phyloP scores from a whole-genome alignment of 371 early-diverging fungal genomes.

The Syncephalastrum sp. region DNA sequence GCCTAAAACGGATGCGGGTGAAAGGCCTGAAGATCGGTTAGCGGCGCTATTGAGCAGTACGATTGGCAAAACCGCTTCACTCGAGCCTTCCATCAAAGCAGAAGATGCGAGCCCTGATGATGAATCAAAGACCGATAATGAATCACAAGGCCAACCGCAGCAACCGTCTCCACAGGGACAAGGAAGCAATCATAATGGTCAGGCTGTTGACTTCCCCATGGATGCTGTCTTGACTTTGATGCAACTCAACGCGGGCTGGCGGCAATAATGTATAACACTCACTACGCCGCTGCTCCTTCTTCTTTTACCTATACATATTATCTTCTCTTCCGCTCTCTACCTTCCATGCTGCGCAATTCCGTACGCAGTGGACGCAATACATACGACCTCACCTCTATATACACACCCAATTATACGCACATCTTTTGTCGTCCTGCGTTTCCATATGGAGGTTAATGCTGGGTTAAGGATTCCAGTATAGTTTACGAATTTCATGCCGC shows the following conservation, averaged over 20 bases:
- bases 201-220: constrained; percentile 54
- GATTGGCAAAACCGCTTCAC: constrained; percentile 5
- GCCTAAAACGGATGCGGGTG: not conserved
- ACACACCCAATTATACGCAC: no score
- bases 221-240: constrained; percentile 65
- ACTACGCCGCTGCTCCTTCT: no score
- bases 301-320: no score
- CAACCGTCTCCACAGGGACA: constrained; percentile 14
- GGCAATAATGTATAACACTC: constrained; percentile 29
- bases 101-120: constrained; percentile 6
- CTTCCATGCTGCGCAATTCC: no score
- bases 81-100: constrained; percentile 3
- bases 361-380: no score
- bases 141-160: constrained; percentile 3
- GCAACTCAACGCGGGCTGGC: constrained; percentile 65
- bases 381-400: no score
- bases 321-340: no score
- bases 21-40: constrained; percentile 13
- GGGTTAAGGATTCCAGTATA: no score
- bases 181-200: constrained; percentile 10
- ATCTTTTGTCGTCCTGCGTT: no score
- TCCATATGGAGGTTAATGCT: no score
- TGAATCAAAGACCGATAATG: constrained; percentile 4
- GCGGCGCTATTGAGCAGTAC: constrained; percentile 11
- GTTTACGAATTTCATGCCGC: no score